These are phyloP conservation scores for Neospermospora avenae DNA, from an alignment of 2,329 filamentous ascomycete genomes.

Conservation along the genomic window DNA sequence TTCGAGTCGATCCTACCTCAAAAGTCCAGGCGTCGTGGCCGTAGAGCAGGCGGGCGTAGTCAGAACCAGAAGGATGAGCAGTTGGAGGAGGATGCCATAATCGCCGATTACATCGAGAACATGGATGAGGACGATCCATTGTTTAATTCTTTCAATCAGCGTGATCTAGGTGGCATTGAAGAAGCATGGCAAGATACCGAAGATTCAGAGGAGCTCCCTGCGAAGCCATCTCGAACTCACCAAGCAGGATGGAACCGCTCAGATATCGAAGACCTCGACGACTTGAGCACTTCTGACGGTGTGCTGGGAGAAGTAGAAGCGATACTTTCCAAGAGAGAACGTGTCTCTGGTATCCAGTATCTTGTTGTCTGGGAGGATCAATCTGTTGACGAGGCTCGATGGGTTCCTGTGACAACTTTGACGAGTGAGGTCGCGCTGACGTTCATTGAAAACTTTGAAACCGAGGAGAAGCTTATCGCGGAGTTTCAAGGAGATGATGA, in stretches of 20 bases:
- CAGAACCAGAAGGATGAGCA: constrained; percentile 18
- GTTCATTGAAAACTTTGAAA: constrained; percentile 36
- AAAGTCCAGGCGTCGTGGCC: neutral
- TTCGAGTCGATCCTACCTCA: constrained; percentile 1
- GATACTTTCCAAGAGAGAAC: constrained; percentile 44
- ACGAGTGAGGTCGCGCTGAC: constrained; percentile 32
- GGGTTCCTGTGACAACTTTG: constrained; percentile 41
- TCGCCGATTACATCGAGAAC: constrained; percentile 37
- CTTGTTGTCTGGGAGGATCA: constrained; percentile 47
- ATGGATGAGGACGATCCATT: constrained; percentile 31
- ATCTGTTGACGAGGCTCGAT: constrained; percentile 45
- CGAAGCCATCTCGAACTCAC: neutral
- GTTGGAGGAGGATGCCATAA: constrained; percentile 20
- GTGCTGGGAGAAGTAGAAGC: constrained; percentile 40
- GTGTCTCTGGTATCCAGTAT: constrained; percentile 46
- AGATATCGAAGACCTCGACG: constrained; percentile 45
- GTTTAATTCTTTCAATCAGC: constrained; percentile 24
- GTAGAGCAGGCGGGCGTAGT: constrained; percentile 7
- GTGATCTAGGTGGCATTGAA: constrained; percentile 45
- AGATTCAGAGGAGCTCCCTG: constrained; percentile 19
- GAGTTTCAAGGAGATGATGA: constrained; percentile 28
- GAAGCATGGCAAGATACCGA: constrained; percentile 36
- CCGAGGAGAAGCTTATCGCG: constrained; percentile 33
- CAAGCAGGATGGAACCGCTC: constrained; percentile 41
- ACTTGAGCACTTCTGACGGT: constrained; percentile 48